Evolutionary conservation across 768 basidiomycete genomes (phyloP), one percentile per base, ranked within the genome.

Genomic region (Dacryopinax spathularia): DNA sequence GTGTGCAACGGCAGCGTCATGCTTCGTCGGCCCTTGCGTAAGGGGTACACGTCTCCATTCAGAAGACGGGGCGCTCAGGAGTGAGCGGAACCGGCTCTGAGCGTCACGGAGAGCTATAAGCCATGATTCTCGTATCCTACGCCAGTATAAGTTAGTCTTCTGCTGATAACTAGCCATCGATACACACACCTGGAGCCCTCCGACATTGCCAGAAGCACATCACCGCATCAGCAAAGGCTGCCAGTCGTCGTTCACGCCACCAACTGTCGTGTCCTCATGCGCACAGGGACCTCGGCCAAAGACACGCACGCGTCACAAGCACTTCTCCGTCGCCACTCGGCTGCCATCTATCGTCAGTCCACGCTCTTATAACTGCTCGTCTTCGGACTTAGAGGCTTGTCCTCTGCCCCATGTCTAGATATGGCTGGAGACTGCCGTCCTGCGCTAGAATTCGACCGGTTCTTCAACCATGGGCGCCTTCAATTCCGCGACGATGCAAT

Each of bases 111-210:
- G 79, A 16, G 91, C 85, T 65, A 80, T 76, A 66, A 84, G 83
- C 91, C 91, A 94, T 39, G 88, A 84, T 73, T 90, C 84, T 69
- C 85, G 85, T 67, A 93, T 79, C 67, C 91, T 92, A 61, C 29
- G 29, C 66, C 63, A 64, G 43, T 34, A 36, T 56, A 3, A 18
- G 31, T 13, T 22, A 7, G 25, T 29, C 31, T 13, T 22, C 22
- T 56, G 5, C 15, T 27, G 4, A 3, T 27, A 29, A 56, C 18
- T 7, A 41, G 39, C 7, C 5, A 18, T 41, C 4, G n/a, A n/a
- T n/a, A n/a, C n/a, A n/a, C 39, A 18, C 39, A 41, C 48, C 48
- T 56, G 25, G 48, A 56, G 48, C 48, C 48, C 48, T 56, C 48
- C 20, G 48, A 56, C 48, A 56, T 56, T 22, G 48, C 48, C 10